Conservation (phyloP, 177 flowering plant genomes). For the Vitis hybrid region DNA sequence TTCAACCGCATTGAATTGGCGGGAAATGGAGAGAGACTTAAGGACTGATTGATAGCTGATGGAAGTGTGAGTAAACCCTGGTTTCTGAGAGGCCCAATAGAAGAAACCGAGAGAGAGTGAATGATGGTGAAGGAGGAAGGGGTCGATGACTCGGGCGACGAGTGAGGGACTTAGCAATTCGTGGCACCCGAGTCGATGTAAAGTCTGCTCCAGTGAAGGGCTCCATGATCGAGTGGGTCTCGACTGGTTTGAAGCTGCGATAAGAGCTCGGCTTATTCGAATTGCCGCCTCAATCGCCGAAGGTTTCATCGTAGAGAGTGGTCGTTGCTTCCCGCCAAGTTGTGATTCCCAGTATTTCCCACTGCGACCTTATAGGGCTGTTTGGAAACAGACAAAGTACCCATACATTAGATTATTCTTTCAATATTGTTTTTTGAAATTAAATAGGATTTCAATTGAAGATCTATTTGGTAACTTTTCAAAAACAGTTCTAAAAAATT, state of each 20-base stretch:
- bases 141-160: constrained; percentile 76
- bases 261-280: constrained; percentile 53
- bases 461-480: too few relatives aligned
- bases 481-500: too few relatives aligned
- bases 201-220: constrained; percentile 61
- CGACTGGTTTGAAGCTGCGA: constrained; percentile 39
- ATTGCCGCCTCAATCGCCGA: constrained; percentile 37
- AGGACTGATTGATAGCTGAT: constrained; percentile 59
- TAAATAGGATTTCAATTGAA: too few relatives aligned
- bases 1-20: constrained; percentile 52
- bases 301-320: constrained; percentile 24
- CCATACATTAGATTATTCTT: too few relatives aligned
- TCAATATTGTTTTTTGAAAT: too few relatives aligned
- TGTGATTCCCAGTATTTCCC: not conserved
- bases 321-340: not conserved
- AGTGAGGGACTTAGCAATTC: constrained; percentile 56
- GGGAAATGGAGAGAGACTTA: constrained; percentile 62
- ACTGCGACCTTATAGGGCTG: not conserved
- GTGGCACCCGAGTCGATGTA: constrained; percentile 60
- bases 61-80: constrained; percentile 58
- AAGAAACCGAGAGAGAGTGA: constrained; percentile 83
- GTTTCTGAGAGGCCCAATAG: constrained; percentile 87
- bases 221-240: constrained; percentile 52
- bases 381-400: too few relatives aligned
- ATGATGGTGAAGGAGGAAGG: constrained; percentile 61